Base-by-base conservation (phyloP, 306 rosid genomes). In the Medicago lupulina region DNA sequence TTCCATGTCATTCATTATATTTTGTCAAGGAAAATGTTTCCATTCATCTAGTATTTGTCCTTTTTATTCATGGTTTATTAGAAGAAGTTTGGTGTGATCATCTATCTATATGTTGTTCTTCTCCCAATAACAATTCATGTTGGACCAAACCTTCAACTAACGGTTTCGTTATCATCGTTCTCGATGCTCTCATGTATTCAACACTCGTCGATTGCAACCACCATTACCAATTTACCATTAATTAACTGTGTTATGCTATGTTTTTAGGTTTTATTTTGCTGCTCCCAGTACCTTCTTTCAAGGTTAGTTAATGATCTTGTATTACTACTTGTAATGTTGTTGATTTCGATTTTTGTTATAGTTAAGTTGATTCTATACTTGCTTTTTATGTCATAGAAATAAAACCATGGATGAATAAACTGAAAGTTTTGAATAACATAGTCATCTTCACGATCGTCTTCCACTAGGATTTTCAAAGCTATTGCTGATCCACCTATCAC, bases 321-420 rank as follows among this genome's bases (percentile, higher is more conserved):
- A 4, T 61, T 39, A 23, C 13, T 14, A 8, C 8, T 25, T 66
- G 6, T 59, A 13, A 59, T 28, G 31, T 28, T 61, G 3, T 74
- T 67, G 6, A 19, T 57, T 58, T 47, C 9, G 6, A 11, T 72
- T 70, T 40, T 57, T 59, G 71, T 36, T 49, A 11, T 71, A 17
- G 5, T 70, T 34, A 49, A 5, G 55, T 54, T 57, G 7, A 11
- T 58, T 11, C 11, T 23, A 23, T 23, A 28, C 31, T 28, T 28
- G 2, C 63, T 4, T 58, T 58, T 21, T 58, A 11, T 58, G 7
- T 58, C 13, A 6, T 69, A 92, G 99, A 89, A 64, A 41, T 86
- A 25, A 90, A 92, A 80, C 91, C 92, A 10, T 95, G 97, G 99
- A 92, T 95, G 99, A 86, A 95, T 83, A 86, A 73, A 69, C 81